phyloP scores from a whole-genome alignment of 2,329 filamentous ascomycete species.

The Colletotrichum sansevieriae region DNA sequence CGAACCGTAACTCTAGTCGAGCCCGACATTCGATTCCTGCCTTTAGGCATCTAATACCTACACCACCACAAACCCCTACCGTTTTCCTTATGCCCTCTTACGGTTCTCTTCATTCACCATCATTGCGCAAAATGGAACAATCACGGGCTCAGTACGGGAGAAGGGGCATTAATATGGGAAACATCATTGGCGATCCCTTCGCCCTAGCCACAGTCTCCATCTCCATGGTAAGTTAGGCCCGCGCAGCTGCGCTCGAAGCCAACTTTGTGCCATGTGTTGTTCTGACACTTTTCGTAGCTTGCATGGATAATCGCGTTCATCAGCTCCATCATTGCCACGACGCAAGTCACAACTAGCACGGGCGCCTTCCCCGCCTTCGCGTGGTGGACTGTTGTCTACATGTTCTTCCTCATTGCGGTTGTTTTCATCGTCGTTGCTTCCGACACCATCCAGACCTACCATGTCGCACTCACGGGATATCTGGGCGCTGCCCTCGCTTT shows the following conservation, averaged over 20 bases:
- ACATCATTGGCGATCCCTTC: conserved; percentile 96
- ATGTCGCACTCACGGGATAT: conserved; percentile 92
- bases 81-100: conserved; percentile 77
- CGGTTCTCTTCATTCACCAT: conserved; percentile 80
- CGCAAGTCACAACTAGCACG: conserved; percentile 51
- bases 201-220: conserved; percentile 95
- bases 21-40: conserved; percentile 18
- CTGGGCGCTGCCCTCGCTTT: conserved; percentile 86
- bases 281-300: conserved; percentile 67
- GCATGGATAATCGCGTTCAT: conserved; percentile 96
- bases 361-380: conserved; percentile 83
- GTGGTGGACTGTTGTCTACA: conserved; percentile 93
- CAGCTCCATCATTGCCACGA: conserved; percentile 80
- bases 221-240: conserved; percentile 75
- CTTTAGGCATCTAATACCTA: conserved; percentile 29
- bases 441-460: conserved; percentile 87
- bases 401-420: conserved; percentile 84
- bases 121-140: conserved; percentile 84
- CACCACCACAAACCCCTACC: conserved; percentile 11
- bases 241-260: neutral
- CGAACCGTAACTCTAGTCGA: conserved; percentile 8
- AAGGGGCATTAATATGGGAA: conserved; percentile 80
- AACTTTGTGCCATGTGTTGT: neutral
- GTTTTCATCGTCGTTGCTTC: conserved; percentile 87
- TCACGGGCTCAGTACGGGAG: conserved; percentile 68